Evolutionary conservation across 257 asterid genomes (phyloP).

Genomic region (Prunella vulgaris): DNA sequence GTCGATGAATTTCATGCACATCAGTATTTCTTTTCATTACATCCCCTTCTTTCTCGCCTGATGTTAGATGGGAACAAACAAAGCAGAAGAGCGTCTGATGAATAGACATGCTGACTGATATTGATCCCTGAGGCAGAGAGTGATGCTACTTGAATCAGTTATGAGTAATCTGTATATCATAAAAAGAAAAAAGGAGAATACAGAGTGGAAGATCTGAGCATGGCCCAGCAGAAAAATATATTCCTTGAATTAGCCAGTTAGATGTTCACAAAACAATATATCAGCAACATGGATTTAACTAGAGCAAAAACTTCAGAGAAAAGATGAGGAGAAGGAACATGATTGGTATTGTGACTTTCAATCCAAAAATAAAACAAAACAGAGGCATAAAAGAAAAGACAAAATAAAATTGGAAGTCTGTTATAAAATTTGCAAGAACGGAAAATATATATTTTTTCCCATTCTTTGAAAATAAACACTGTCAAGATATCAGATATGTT

Average conservation of each 20-base stretch:
- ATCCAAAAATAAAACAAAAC: background rate
- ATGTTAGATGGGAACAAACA: conserved; percentile 74
- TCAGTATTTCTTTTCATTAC: conserved; percentile 75
- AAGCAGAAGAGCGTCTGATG: conserved; percentile 88
- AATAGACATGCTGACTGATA: conserved; percentile 91
- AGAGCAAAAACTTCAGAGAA: background rate
- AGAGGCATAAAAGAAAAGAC: background rate
- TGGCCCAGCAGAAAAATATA: background rate
- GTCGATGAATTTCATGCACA: conserved; percentile 76
- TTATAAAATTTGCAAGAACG: background rate
- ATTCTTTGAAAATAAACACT: background rate
- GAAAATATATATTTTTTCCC: background rate
- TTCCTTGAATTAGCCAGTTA: background rate
- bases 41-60: conserved; percentile 85
- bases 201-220: background rate
- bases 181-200: background rate
- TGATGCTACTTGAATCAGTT: conserved; percentile 10
- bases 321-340: background rate
- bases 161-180: background rate
- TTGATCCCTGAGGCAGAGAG: conserved; percentile 65
- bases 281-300: background rate
- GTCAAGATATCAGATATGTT: background rate
- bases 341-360: background rate
- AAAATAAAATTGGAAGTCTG: background rate
- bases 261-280: background rate